A percentile compares a stretch with the other conserved stretches of the same genome.
Conservation (phyloP, 2,329 filamentous ascomycete genomes). For the Dichotomopilus funicola region DNA sequence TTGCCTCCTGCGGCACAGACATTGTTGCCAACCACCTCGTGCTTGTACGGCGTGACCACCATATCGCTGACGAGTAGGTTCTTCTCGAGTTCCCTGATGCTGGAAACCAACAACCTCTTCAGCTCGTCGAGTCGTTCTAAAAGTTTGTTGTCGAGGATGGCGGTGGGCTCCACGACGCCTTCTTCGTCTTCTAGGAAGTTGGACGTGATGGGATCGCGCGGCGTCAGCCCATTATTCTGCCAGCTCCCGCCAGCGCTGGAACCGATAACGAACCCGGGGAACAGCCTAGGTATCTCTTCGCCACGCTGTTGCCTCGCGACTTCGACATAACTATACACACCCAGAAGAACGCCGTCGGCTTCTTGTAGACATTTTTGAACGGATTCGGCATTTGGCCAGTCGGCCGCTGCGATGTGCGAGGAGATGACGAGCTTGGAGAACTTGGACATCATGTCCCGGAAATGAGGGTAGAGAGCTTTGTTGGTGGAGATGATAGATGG, state of each 20-base stretch:
- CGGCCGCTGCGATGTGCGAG: constrained; percentile 92
- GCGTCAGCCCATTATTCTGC: constrained; percentile 63
- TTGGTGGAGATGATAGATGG: constrained; percentile 99
- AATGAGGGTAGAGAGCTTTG: constrained; percentile 93
- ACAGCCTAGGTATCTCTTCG: constrained; percentile 85
- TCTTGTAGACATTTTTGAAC: constrained; percentile 93
- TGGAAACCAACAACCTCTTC: constrained; percentile 76
- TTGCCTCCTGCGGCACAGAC: constrained; percentile 72
- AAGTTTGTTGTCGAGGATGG: constrained; percentile 66
- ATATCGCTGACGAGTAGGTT: constrained; percentile 72
- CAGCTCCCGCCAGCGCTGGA: constrained; percentile 81
- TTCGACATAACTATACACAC: constrained; percentile 94
- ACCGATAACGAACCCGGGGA: constrained; percentile 87
- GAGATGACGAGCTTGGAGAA: constrained; percentile 99
- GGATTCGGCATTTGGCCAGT: constrained; percentile 91
- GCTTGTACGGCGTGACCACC: constrained; percentile 69
- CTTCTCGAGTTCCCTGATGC: constrained; percentile 81
- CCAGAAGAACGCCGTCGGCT: constrained; percentile 90
- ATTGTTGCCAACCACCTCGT: constrained; percentile 73
- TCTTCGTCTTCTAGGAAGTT: constrained; percentile 85
- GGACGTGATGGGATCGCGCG: constrained; percentile 66
- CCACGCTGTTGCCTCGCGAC: constrained; percentile 89
- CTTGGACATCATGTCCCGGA: constrained; percentile 98
- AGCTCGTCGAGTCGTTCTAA: constrained; percentile 80
- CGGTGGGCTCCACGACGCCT: constrained; percentile 61